These are phyloP conservation scores for Aureobasidium mangrovei DNA, from an alignment of 2,329 filamentous ascomycete genomes.

Conservation along the genomic window DNA sequence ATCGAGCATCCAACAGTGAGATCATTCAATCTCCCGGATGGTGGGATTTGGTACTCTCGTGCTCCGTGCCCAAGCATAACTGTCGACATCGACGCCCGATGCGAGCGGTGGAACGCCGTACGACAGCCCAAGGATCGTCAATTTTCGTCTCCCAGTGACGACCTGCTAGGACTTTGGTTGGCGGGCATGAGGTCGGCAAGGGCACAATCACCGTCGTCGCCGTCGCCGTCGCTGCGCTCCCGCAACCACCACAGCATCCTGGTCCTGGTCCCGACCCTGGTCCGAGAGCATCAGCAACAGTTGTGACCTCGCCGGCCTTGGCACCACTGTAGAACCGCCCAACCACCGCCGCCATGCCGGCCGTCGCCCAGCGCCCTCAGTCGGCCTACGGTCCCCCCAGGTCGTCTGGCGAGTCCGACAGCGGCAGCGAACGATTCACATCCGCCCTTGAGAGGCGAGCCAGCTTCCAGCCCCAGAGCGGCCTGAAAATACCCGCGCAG, in stretches of 20 bases:
- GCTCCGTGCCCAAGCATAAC: constrained; percentile 9
- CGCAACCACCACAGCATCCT: not conserved
- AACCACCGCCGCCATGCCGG: constrained; percentile 9
- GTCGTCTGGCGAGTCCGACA: constrained; percentile 10
- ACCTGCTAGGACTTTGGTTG: not conserved
- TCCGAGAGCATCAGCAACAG: not conserved
- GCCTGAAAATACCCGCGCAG: constrained; percentile 4
- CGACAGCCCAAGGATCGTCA: not conserved
- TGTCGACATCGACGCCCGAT: not conserved
- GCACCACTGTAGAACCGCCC: not conserved
- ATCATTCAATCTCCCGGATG: constrained; percentile 7
- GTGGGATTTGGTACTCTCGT: not conserved
- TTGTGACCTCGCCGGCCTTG: not conserved
- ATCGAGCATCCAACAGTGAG: not conserved
- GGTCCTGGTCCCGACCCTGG: not conserved
- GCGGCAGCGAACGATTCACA: constrained; percentile 11
- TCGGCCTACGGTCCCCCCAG: constrained; percentile 11
- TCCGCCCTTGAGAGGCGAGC: constrained; percentile 7
- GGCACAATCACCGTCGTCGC: not conserved
- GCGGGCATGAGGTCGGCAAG: constrained; percentile 5
- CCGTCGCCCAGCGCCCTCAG: constrained; percentile 6
- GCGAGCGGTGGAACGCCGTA: constrained; percentile 10
- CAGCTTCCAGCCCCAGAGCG: constrained; percentile 3
- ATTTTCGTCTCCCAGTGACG: not conserved
- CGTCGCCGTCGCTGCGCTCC: constrained; percentile 1